Base-by-base conservation (phyloP, 2,329 filamentous ascomycete species). In the Penicillium sp. region DNA sequence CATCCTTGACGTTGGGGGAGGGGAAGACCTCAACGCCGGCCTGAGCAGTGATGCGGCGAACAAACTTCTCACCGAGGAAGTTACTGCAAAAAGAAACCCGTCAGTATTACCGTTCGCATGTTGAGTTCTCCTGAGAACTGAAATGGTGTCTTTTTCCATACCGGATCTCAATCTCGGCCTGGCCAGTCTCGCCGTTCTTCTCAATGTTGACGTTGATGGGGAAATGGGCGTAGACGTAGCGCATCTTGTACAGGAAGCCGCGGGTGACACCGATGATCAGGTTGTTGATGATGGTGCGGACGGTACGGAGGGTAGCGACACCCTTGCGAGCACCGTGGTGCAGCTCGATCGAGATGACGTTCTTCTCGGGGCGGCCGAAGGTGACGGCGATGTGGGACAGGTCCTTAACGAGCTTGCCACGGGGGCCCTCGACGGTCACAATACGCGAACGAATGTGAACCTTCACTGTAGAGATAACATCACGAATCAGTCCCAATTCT, bases 181-280 rank as follows among this genome's bases (percentile, higher is more conserved):
- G 79, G 67, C 87, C 92, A 61, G 90, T 94, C 82, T 97, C 94
- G 73, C 78, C 76, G 85, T 92, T 92, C 88, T 96, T 92, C 72
- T 96, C 91, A 68, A 99, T 79, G 85, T 96, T 97, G 82, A 99
- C 92, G 86, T 99, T 99, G 90, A 99, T 99, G 80, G 94, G 94
- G 77, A 99, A 99, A 88, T 99, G 94, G 77, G 94, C 94, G 79
- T 99, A 99, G 80, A 99, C 94, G 83, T 99, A 99, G 74, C 95
- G 90, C 92, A 99, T 97, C 90, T 99, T 99, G 89, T 99, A 99
- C 84, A 95, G 95, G 90, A 88, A 99, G 69, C 94, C 94, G 84
- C 92, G 95, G 77, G 94, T 99, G 67, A 99, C 94, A 79, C 94
- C 94, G 71, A 92, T 87, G 79, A 99, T 89, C 81, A 99, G 78